Base-by-base conservation (phyloP, 108 stramenopile species). In the Parietichytrium sp. region DNA sequence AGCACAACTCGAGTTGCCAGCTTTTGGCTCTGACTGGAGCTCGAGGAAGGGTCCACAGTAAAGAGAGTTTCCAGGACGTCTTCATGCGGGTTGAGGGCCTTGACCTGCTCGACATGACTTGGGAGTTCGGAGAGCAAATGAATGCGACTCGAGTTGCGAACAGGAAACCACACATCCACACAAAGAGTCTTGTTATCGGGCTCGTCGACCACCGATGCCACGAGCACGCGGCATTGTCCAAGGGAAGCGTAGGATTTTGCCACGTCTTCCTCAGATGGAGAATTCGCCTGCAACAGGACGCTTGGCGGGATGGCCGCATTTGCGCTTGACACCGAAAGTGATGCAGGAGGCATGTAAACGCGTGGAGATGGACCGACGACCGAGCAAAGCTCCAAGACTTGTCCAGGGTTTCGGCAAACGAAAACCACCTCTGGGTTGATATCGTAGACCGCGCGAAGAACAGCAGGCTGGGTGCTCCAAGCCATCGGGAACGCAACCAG, bases 381-480 rank as follows among this genome's bases (percentile, higher is more conserved):
- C 16, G 61, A 72, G 61, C 61, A 72, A 10, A 72, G 42, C 38
- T 72, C 45, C 61, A 72, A 45, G 29, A 72, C 61, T 42, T 72
- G 61, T 12, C n/a, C 6, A 15, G 42, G 38, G 61, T 42, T 72
- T 33, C 61, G 61, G 61, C 61, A 72, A 33, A 72, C 45, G 61
- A 72, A 72, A 15, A 42, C 45, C 6, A 72, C 61, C 10, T 6
- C 20, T 10, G 61, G 61, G 61, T 72, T 72, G 38, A 45, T 42
- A 7, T 33, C 61, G 6, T 23, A 25, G 15, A 72, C 61, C 16
- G 16, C 45, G 13, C 61, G 61, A n/a, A 72, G 3, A n/a, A 72
- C 61, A 7, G 61, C 61, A 20, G 61, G 61, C 61, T 72, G 61
- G 23, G 36, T 42, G 42, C 61, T 72, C 61, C 61, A 72, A 6